A percentile compares a stretch with the other conserved stretches of the same genome.
Evolutionary conservation across 495 filamentous ascomycete genomes (phyloP).

Genomic region (Trichoderma parareesei): DNA sequence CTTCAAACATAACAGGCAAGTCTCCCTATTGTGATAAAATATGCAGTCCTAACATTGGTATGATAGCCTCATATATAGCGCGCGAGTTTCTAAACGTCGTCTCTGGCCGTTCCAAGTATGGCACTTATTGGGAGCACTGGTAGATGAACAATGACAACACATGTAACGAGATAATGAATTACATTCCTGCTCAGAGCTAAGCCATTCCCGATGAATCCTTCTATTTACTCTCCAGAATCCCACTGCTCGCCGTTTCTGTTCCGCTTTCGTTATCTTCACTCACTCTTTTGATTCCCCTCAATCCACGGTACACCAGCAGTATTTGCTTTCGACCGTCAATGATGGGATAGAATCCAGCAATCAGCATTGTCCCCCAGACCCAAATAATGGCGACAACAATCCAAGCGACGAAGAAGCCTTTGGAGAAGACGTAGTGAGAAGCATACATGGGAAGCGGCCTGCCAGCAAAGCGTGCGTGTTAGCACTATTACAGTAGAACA

Average conservation of each 20-base stretch:
- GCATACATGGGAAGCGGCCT: conserved; percentile 2
- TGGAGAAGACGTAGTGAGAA: not conserved
- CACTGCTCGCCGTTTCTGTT: not conserved
- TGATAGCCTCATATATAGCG: not conserved
- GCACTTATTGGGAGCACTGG: not conserved
- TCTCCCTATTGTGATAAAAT: not conserved
- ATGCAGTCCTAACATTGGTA: not conserved
- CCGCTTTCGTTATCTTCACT: not conserved
- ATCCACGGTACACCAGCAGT: not conserved
- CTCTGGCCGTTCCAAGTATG: conserved; percentile 4
- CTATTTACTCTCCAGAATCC: not conserved
- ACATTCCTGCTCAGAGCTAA: not conserved
- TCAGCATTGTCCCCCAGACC: not conserved
- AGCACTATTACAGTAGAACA: too few relatives aligned
- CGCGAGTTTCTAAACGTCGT: not conserved
- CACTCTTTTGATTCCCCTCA: not conserved
- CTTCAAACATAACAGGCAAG: conserved; percentile 48
- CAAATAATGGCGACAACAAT: not conserved
- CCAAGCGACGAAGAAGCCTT: not conserved
- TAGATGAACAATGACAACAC: not conserved
- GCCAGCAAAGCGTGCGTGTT: not conserved
- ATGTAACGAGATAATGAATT: not conserved
- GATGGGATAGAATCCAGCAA: not conserved
- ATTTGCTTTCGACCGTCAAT: not conserved
- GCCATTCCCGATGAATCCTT: not conserved